Base-by-base conservation (phyloP, 2,329 filamentous ascomycete genomes). In the Arthroderma sp. region DNA sequence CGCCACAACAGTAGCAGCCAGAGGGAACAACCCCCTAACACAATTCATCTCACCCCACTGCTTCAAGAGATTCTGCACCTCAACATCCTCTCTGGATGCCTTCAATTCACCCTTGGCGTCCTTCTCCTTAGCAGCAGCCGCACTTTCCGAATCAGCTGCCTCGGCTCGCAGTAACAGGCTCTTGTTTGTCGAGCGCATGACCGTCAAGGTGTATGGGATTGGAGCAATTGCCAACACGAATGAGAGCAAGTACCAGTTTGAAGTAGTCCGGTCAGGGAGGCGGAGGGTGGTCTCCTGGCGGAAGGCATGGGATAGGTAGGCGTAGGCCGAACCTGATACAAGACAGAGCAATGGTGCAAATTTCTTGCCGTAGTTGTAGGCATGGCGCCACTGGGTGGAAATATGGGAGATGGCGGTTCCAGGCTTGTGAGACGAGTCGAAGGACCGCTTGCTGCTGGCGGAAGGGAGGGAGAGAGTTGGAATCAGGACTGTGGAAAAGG, bases 241-340 rank as follows among this genome's bases (percentile, higher is more conserved):
- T 2, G 63, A 59, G 1, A 50, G 42, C 4, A 52, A 40, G 46
- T 61, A 65, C 34, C 50, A 44, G 36, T 49, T 44, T 9, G 48
- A 45, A 11, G 51, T 42, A 27, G 42, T n/a, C 47, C 15, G 4
- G 42, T 44, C 45, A 42, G 44, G 49, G 47, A 46, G 8, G n/a
- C 50, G 41, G 36, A 44, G 11, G 28, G 37, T 22, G 1, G 45
- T 46, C 6, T 41, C 42, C 9, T 48, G 38, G 29, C 52, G 51
- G 48, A 53, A 49, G 15, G 39, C 44, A 48, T 59, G 60, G n/a
- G 56, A 53, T 3, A 64, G 58, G 43, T 66, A 68, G 32, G 54
- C 52, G 46, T 78, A 68, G 0, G 73, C 70, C 0, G 75, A 72
- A 6, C 72, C 46, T 34, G 78, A 75, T 0, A 69, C 69, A 5